Percentiles rank a stretch among this genome's conserved stretches.
Conservation (phyloP, 768 basidiomycete species). For the Russula olivacea region DNA sequence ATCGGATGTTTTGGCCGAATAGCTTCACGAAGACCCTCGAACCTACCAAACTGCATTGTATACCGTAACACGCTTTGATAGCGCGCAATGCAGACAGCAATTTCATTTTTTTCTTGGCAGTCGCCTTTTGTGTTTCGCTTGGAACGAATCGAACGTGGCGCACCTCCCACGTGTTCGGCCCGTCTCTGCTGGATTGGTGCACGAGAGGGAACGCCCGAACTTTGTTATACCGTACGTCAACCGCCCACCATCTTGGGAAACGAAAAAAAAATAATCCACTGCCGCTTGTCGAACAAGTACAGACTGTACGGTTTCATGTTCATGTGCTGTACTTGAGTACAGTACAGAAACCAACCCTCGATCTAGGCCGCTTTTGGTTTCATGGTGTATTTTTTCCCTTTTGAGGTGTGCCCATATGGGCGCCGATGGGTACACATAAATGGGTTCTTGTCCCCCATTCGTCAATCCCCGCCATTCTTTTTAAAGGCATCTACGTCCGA, state of each 20-base stretch:
- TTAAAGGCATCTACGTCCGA: background rate
- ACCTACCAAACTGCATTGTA: background rate
- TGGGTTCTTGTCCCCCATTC: background rate
- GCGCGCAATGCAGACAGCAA: background rate
- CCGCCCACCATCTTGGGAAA: background rate
- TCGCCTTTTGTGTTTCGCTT: constrained; percentile 2
- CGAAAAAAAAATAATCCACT: background rate
- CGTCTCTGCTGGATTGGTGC: background rate
- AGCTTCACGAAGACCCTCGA: background rate
- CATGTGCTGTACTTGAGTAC: background rate
- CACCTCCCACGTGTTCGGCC: constrained; percentile 1
- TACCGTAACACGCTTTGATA: background rate
- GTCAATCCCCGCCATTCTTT: background rate
- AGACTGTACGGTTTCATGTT: background rate
- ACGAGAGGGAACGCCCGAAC: background rate
- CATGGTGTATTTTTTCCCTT: background rate
- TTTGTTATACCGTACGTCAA: background rate
- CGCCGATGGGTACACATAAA: background rate
- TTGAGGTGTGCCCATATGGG: background rate
- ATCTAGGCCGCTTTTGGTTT: background rate
- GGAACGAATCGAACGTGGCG: constrained; percentile 2
- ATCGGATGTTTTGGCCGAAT: background rate
- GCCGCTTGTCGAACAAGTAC: background rate
- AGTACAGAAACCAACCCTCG: background rate
- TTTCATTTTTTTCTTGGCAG: constrained; percentile 5